Evolutionary conservation across 2,329 filamentous ascomycete species (phyloP).

Genomic region (Aureobasidium subglaciale): DNA sequence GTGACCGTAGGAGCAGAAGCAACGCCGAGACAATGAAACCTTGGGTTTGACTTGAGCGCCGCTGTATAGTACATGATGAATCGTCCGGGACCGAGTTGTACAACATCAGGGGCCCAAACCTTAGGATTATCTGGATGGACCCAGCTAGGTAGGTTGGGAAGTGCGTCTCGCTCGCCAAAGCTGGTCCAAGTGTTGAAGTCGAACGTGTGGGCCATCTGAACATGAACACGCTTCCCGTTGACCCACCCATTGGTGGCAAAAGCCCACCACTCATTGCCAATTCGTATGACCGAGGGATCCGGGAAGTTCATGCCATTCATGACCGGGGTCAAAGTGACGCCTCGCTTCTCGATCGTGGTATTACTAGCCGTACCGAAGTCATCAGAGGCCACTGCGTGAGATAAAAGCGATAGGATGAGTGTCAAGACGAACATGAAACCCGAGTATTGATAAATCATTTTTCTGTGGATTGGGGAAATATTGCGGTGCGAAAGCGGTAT

Average conservation of each 20-base stretch:
- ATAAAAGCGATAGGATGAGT: background rate
- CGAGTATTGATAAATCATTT: background rate
- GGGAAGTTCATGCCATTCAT: slow-evolving; percentile 18
- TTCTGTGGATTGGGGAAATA: background rate
- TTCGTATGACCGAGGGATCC: slow-evolving; percentile 29
- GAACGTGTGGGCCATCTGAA: slow-evolving; percentile 29
- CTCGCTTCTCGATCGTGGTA: background rate
- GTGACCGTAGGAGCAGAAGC: slow-evolving; percentile 20
- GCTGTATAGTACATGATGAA: slow-evolving; percentile 27
- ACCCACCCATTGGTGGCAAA: slow-evolving; percentile 26
- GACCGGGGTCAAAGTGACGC: background rate
- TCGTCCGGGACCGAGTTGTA: slow-evolving; percentile 19
- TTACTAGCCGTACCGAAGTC: background rate
- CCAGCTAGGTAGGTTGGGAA: slow-evolving; percentile 27
- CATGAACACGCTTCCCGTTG: slow-evolving; percentile 22
- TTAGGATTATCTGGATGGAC: slow-evolving; percentile 17
- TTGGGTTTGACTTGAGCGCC: slow-evolving; percentile 17
- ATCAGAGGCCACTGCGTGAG: background rate
- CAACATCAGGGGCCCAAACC: slow-evolving; percentile 32
- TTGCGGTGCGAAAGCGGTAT: no score
- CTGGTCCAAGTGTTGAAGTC: slow-evolving; percentile 28
- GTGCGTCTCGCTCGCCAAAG: slow-evolving; percentile 24
- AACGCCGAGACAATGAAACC: slow-evolving; percentile 24
- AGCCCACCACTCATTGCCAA: slow-evolving; percentile 30
- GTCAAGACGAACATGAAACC: background rate